A percentile compares a stretch with the other conserved stretches of the same genome.
These are phyloP conservation scores for Solidago caesia DNA, from an alignment of 129 eudicot species.

Conservation along the genomic window DNA sequence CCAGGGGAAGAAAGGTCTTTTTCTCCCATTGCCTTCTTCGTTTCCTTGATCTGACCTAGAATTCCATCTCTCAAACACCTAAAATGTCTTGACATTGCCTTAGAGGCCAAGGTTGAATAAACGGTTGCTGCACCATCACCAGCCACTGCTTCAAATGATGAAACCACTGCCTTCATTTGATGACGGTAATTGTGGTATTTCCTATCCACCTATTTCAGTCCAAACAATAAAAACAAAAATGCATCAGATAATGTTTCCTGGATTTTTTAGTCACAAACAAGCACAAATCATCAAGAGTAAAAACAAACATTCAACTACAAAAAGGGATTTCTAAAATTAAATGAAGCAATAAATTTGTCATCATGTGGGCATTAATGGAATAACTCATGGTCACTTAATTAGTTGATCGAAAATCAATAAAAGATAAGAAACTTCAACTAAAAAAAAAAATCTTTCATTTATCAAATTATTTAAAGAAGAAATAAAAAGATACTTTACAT, in stretches of 20 bases:
- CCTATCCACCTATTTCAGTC: slow-evolving; percentile 71
- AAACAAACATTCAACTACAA: slow-evolving; percentile 27
- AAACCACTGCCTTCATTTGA: slow-evolving; percentile 85
- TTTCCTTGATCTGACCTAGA: slow-evolving; percentile 67
- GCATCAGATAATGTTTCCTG: neutral
- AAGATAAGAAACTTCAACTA: neutral
- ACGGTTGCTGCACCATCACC: slow-evolving; percentile 76
- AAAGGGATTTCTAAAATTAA: slow-evolving; percentile 36
- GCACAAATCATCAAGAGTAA: slow-evolving; percentile 6
- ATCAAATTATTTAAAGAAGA: slow-evolving; percentile 2
- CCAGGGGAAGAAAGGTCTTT: slow-evolving; percentile 74
- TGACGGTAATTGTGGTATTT: slow-evolving; percentile 91
- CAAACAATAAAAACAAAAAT: slow-evolving; percentile 14
- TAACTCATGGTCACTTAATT: slow-evolving; percentile 46
- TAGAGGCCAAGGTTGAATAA: slow-evolving; percentile 85
- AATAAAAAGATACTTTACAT: neutral
- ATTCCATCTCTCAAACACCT: slow-evolving; percentile 85
- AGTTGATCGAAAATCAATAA: slow-evolving; percentile 36
- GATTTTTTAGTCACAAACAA: neutral
- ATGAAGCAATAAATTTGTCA: slow-evolving; percentile 47
- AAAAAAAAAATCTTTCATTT: slow-evolving; percentile 19
- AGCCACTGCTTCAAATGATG: slow-evolving; percentile 86
- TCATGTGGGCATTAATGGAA: slow-evolving; percentile 77
- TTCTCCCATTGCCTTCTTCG: slow-evolving; percentile 81
- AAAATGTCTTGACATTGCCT: slow-evolving; percentile 98